Base-by-base conservation (phyloP, 139 green algal genomes). In the Chlamydomonas sp. region DNA sequence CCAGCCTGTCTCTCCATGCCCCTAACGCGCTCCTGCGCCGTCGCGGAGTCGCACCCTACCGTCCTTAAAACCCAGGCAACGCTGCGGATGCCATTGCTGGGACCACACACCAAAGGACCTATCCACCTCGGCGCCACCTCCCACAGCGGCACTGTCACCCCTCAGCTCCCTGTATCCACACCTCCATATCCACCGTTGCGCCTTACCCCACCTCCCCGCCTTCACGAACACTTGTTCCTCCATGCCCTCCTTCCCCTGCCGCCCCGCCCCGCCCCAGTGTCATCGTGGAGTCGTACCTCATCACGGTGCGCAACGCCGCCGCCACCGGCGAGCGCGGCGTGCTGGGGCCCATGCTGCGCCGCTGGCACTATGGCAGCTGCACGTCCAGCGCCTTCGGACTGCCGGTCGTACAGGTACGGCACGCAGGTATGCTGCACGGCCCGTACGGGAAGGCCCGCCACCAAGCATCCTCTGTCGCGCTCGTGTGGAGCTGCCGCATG, bases 261-360 rank as follows among this genome's bases (percentile, higher is more conserved):
- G n/a, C 79, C 57, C 79, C 64, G 62, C 79, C 79, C 15, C 15
- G 57, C 1, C 79, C 79, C 15, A 85, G 9, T 1, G 79, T 85
- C 66, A 16, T 85, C 4, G 49, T 94, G 63, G 86, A 94, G 83
- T 84, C 89, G 31, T 88, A 94, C 63, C 78, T 93, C 1, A 78
- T 94, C 0, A 78, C 84, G 5, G 75, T 94, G 76, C 77, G 78
- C 16, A 79, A 92, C 57, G 89, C 91, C 2, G 89, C 89, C 31
- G 91, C 89, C n/a, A 77, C 89, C 58, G 86, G 86, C 5, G 79
- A 79, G 63, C 77, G 62, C 17, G 93, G 93, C 12, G 12, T 95
- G 73, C 91, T 95, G 86, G 90, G 93, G 67, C 93, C 92, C 4
- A 78, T 95, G 81, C 86, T 95, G 75, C 91, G 92, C 75, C 85